These are phyloP conservation scores for Tephrocybe rancida DNA, from an alignment of 768 basidiomycete genomes.

Conservation along the genomic window DNA sequence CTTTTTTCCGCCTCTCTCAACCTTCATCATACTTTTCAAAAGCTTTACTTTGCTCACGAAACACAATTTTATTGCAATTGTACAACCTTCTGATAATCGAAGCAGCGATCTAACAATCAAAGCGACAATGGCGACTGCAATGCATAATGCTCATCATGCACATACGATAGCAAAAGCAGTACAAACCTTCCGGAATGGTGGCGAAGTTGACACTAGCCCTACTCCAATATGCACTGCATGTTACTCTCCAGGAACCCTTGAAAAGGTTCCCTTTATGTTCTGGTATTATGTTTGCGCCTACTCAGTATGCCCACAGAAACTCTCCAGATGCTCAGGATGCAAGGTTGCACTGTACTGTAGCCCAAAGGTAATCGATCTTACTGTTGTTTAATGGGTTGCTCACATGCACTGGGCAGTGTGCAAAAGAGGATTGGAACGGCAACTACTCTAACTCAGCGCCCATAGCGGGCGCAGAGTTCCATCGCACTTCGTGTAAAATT, in stretches of 20 bases:
- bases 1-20: no score
- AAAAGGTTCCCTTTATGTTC: background rate
- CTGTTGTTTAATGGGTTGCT: background rate
- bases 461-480: background rate
- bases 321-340: conserved; percentile 3
- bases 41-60: no score
- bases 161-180: background rate
- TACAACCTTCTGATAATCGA: no score
- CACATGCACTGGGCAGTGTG: background rate
- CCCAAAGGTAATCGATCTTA: conserved; percentile 1
- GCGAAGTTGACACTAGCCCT: background rate
- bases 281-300: background rate
- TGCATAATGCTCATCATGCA: background rate
- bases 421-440: conserved; percentile 2
- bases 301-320: conserved; percentile 5
- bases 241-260: background rate
- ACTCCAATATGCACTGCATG: background rate
- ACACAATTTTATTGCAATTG: no score
- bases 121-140: background rate
- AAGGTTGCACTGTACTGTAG: conserved; percentile 12
- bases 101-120: no score
- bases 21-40: no score
- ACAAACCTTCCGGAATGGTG: background rate
- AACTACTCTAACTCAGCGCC: no score
- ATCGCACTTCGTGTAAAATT: conserved; percentile 2